Percentiles rank a stretch among this genome's conserved stretches.
Conservation (phyloP, 1,284 basidiomycete species). For the Pseudozyma flocculosa region DNA sequence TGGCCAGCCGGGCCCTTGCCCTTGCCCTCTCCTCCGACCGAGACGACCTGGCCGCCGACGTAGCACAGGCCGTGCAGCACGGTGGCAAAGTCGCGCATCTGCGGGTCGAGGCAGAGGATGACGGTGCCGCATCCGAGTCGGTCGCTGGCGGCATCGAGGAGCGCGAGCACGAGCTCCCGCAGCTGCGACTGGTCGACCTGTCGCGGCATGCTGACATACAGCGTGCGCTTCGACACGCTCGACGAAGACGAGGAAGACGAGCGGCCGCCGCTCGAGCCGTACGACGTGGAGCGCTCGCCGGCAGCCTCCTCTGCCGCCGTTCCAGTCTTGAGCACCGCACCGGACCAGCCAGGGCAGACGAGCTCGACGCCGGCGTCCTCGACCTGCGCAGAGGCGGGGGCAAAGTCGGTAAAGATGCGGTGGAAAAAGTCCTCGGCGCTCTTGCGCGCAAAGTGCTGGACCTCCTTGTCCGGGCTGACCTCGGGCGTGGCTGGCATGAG, state of each 20-base stretch:
- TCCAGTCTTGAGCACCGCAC: slow-evolving; percentile 39
- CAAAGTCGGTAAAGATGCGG: slow-evolving; percentile 34
- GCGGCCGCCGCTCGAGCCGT: slow-evolving; percentile 11
- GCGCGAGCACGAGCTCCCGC: slow-evolving; percentile 42
- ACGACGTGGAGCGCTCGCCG: slow-evolving; percentile 9
- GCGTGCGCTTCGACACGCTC: slow-evolving; percentile 34
- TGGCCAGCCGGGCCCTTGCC: background rate
- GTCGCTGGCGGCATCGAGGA: slow-evolving; percentile 49
- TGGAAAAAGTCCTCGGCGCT: slow-evolving; percentile 40
- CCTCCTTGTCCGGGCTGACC: slow-evolving; percentile 44
- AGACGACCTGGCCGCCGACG: slow-evolving; percentile 45
- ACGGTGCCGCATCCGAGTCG: slow-evolving; percentile 38
- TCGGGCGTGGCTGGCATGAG: slow-evolving; percentile 49
- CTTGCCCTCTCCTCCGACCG: slow-evolving; percentile 10
- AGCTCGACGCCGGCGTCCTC: slow-evolving; percentile 51
- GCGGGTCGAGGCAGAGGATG: slow-evolving; percentile 39
- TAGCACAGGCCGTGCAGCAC: slow-evolving; percentile 51
- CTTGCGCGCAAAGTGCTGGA: slow-evolving; percentile 37
- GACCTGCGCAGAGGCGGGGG: slow-evolving; percentile 10
- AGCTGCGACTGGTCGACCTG: slow-evolving; percentile 28
- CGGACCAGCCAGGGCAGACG: slow-evolving; percentile 45
- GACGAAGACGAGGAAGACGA: slow-evolving; percentile 25
- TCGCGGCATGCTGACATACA: slow-evolving; percentile 49
- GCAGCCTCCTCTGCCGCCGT: background rate
- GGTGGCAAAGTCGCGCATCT: slow-evolving; percentile 32